Conservation (phyloP, 768 basidiomycete species). For the Boletales sp. region DNA sequence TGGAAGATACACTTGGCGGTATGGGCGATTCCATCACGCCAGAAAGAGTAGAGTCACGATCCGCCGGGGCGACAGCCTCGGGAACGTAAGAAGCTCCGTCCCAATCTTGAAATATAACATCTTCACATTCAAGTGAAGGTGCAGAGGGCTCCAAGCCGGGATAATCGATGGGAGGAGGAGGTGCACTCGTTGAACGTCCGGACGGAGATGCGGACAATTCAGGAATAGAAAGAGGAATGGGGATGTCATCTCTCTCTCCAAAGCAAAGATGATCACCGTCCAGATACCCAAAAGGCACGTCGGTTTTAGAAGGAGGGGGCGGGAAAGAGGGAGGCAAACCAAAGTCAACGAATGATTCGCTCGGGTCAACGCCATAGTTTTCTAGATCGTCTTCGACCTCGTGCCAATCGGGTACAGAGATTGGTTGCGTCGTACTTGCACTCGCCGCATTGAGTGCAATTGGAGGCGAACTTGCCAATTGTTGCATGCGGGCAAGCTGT, state of each 20-base stretch:
- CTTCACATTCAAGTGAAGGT: constrained; percentile 30
- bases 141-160: constrained; percentile 45
- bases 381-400: constrained; percentile 45
- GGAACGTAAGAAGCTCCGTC: constrained; percentile 5
- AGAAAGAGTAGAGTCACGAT: constrained; percentile 1
- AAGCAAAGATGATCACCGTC: constrained; percentile 37
- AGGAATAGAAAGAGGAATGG: constrained; percentile 31
- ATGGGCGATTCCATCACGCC: not conserved
- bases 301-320: constrained; percentile 38
- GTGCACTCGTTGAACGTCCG: constrained; percentile 31
- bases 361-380: constrained; percentile 6
- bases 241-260: constrained; percentile 28
- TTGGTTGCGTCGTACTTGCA: constrained; percentile 17
- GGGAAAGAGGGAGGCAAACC: constrained; percentile 23
- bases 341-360: not conserved
- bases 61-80: not conserved
- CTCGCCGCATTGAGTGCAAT: constrained; percentile 8
- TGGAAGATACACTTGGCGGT: not conserved
- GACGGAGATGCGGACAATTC: constrained; percentile 47
- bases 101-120: constrained; percentile 23
- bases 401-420: constrained; percentile 53
- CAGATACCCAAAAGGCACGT: constrained; percentile 37
- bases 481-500: constrained; percentile 49
- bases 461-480: constrained; percentile 54
- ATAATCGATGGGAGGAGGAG: constrained; percentile 22